phyloP scores from a whole-genome alignment of 768 basidiomycete genomes.

The Auriculariales sp. region DNA sequence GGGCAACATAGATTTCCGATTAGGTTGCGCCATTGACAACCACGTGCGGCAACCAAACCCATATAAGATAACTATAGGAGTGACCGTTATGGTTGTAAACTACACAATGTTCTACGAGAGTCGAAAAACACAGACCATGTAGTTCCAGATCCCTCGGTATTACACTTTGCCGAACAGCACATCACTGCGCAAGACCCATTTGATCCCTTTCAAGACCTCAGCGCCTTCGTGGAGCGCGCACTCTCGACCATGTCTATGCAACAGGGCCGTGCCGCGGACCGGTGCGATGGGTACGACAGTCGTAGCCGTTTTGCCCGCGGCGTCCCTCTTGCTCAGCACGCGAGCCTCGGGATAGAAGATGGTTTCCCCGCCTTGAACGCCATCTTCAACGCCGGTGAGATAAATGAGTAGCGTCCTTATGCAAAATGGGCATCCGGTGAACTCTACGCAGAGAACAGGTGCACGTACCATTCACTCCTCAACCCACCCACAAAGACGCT shows the following conservation, averaged over 20 bases:
- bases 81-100: no score
- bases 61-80: no score
- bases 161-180: constrained; percentile 35
- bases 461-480: background rate
- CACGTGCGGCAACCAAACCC: no score
- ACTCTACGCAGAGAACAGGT: background rate
- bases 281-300: constrained; percentile 34
- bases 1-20: no score
- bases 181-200: constrained; percentile 63
- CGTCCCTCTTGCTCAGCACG: constrained; percentile 22
- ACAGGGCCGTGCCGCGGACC: constrained; percentile 45
- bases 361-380: constrained; percentile 62
- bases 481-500: constrained; percentile 22
- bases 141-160: no score
- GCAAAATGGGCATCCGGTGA: constrained; percentile 46
- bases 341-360: constrained; percentile 43
- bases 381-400: constrained; percentile 56
- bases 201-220: constrained; percentile 40
- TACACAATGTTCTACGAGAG: no score
- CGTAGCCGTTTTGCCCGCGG: constrained; percentile 15
- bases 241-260: constrained; percentile 60
- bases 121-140: no score
- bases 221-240: constrained; percentile 65
- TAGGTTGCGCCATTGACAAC: no score
- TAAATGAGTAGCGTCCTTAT: constrained; percentile 64